Evolutionary conservation across 768 basidiomycete genomes (phyloP).

Genomic region (Sporobolomyces phaffii): DNA sequence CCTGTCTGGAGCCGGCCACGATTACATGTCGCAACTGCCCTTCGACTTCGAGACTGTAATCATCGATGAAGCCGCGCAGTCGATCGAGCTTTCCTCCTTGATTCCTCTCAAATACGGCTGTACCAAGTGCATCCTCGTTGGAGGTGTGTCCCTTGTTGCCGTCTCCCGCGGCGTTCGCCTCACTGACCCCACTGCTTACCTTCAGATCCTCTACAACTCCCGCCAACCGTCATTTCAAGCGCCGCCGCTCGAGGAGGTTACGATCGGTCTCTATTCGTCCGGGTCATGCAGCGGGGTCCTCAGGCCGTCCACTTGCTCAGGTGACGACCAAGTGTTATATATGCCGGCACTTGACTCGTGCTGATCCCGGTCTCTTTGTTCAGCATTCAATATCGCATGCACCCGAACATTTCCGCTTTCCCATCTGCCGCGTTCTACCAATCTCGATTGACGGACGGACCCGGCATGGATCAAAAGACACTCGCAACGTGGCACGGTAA

Average conservation of each 20-base stretch:
- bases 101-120: constrained; percentile 88
- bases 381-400: constrained; percentile 99
- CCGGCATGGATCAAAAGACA: constrained; percentile 77
- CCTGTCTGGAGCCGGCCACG: constrained; percentile 86
- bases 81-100: constrained; percentile 86
- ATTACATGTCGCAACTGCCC: constrained; percentile 59
- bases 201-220: constrained; percentile 63
- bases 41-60: constrained; percentile 91
- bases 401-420: constrained; percentile 83
- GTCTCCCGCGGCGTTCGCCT: neutral
- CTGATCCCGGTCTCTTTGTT: neutral
- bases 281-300: constrained; percentile 65
- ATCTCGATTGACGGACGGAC: constrained; percentile 73
- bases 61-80: constrained; percentile 97
- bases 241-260: constrained; percentile 63
- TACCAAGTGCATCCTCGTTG: constrained; percentile 82
- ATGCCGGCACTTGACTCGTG: no score
- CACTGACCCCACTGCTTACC: neutral
- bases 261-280: constrained; percentile 80
- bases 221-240: constrained; percentile 75
- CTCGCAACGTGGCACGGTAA: constrained; percentile 76
- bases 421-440: constrained; percentile 86
- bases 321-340: no score
- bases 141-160: constrained; percentile 52
- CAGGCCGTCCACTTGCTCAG: constrained; percentile 86